These are phyloP conservation scores for Oryza rufipogon DNA, from an alignment of 176 grass and related monocot species.

Conservation along the genomic window DNA sequence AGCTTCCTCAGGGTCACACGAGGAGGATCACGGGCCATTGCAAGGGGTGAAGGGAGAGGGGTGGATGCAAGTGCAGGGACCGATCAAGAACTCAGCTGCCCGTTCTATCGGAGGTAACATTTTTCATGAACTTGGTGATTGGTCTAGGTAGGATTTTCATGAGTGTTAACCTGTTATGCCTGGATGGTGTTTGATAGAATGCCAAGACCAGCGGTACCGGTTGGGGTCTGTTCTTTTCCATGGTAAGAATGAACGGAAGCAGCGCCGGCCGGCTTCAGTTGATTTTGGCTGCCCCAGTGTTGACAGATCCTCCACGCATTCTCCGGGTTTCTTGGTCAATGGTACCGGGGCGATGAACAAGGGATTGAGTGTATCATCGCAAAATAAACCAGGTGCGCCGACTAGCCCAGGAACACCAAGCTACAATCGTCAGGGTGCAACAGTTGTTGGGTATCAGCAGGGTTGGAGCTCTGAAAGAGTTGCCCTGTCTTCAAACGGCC, in stretches of 20 bases:
- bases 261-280: constrained; percentile 51
- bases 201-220: constrained; percentile 40
- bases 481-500: constrained; percentile 32
- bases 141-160: background rate
- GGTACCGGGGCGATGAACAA: constrained; percentile 59
- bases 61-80: constrained; percentile 21
- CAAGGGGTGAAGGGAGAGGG: constrained; percentile 26
- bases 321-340: constrained; percentile 40
- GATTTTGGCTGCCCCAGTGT: constrained; percentile 53
- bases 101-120: constrained; percentile 29
- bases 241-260: constrained; percentile 44
- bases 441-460: constrained; percentile 39
- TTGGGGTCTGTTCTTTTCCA: constrained; percentile 37
- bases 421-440: constrained; percentile 11
- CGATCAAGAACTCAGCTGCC: constrained; percentile 12
- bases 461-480: constrained; percentile 71
- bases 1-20: constrained; percentile 38
- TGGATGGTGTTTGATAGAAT: constrained; percentile 55
- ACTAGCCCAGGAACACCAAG: constrained; percentile 67
- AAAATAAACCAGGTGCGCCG: constrained; percentile 35
- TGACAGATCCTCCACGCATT: constrained; percentile 37
- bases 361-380: constrained; percentile 29
- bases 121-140: constrained; percentile 16
- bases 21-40: constrained; percentile 12
- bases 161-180: background rate